Conservation (phyloP, 2,329 filamentous ascomycete species). For the Zymoseptoria pseudotritici region DNA sequence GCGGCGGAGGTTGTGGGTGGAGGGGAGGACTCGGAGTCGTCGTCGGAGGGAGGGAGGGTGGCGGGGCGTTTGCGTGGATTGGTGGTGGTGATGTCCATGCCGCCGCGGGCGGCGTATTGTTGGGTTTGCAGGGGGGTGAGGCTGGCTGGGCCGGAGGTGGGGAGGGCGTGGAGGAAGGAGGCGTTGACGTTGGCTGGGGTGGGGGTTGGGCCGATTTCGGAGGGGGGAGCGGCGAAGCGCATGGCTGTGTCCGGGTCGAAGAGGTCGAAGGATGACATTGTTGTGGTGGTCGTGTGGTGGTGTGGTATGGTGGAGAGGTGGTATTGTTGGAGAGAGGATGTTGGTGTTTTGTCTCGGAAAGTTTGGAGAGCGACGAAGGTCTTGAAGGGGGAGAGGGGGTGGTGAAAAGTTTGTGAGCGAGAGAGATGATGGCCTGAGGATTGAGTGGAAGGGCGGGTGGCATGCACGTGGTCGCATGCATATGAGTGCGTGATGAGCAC, state of each 20-base stretch:
- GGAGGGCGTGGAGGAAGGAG: neutral
- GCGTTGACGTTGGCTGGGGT: neutral
- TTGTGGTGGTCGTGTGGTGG: neutral
- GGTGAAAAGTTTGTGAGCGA: neutral
- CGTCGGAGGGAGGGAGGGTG: neutral
- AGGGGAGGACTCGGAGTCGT: neutral
- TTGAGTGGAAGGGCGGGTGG: neutral
- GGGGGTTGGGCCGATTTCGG: neutral
- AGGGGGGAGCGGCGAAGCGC: neutral
- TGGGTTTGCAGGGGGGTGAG: neutral
- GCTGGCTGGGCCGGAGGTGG: neutral
- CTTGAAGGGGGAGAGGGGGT: neutral
- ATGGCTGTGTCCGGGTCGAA: neutral
- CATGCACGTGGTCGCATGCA: neutral
- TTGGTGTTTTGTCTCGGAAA: neutral
- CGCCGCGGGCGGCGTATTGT: neutral
- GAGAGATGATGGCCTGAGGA: neutral
- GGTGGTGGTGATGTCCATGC: neutral
- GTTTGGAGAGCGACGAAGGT: neutral
- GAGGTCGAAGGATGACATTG: neutral
- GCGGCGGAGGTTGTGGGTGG: too few species aligned
- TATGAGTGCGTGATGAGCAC: neutral
- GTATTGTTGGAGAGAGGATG: neutral
- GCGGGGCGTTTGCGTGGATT: neutral
- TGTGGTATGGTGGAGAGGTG: too few species aligned